Percentiles rank a stretch among this genome's conserved stretches.
Conservation (phyloP, 2,329 filamentous ascomycete species). For the Alternaria longipes region DNA sequence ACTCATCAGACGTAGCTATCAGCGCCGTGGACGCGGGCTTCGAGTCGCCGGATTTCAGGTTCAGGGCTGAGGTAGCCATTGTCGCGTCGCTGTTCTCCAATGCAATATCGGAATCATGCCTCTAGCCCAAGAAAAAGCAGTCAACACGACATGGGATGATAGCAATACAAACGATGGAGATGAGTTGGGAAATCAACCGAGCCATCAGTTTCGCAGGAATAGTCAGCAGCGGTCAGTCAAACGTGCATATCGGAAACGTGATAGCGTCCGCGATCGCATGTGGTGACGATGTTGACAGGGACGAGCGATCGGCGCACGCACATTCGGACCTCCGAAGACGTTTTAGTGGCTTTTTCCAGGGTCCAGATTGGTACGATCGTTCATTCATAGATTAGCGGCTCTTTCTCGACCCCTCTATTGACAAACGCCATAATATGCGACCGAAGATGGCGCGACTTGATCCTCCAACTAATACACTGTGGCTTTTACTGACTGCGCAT, state of each 20-base stretch:
- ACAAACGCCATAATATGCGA: neutral
- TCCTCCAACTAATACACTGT: slow-evolving; percentile 2
- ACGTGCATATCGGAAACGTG: slow-evolving; percentile 38
- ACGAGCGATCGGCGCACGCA: slow-evolving; percentile 36
- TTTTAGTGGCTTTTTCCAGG: slow-evolving; percentile 3
- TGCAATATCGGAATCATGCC: slow-evolving; percentile 34
- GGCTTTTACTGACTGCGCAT: neutral
- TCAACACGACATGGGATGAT: neutral
- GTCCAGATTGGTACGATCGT: slow-evolving; percentile 14
- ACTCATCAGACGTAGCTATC: slow-evolving; percentile 39
- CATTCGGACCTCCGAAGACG: slow-evolving; percentile 7
- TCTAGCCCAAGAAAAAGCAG: slow-evolving; percentile 7
- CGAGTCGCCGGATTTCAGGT: slow-evolving; percentile 40
- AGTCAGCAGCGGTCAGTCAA: slow-evolving; percentile 4
- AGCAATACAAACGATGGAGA: slow-evolving; percentile 2
- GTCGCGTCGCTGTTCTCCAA: slow-evolving; percentile 22
- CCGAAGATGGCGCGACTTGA: slow-evolving; percentile 8
- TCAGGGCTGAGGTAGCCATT: slow-evolving; percentile 50
- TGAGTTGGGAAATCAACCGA: neutral
- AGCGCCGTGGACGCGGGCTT: slow-evolving; percentile 38
- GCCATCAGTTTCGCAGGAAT: slow-evolving; percentile 2
- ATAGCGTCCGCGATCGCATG: slow-evolving; percentile 42
- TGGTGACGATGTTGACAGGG: slow-evolving; percentile 45
- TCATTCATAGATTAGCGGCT: slow-evolving; percentile 20
- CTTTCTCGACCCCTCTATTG: slow-evolving; percentile 22